Evolutionary conservation across 768 basidiomycete genomes (phyloP).

Genomic region (Termitomyces sp.): DNA sequence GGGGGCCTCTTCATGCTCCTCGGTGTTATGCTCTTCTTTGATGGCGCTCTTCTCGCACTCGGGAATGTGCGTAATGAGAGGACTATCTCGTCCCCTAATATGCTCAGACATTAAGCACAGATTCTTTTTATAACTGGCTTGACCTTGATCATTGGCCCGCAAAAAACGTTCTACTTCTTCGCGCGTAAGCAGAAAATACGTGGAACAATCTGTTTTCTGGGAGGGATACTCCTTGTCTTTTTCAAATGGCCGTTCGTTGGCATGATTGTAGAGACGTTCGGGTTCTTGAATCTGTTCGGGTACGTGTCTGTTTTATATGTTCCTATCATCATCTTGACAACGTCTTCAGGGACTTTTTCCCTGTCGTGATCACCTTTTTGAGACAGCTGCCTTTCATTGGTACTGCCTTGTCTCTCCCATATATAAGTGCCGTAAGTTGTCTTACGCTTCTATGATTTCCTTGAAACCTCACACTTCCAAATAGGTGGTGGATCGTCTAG

Average conservation of each 20-base stretch:
- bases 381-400: conserved; percentile 93
- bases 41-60: conserved; percentile 92
- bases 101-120: conserved; percentile 34
- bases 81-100: background rate
- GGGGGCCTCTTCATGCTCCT: conserved; percentile 95
- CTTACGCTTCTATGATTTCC: background rate
- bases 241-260: conserved; percentile 94
- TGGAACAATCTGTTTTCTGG: conserved; percentile 83
- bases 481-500: conserved; percentile 75
- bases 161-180: conserved; percentile 98
- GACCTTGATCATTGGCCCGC: conserved; percentile 94
- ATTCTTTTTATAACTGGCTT: conserved; percentile 92
- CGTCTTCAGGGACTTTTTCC: conserved; percentile 88
- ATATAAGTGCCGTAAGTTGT: conserved; percentile 72
- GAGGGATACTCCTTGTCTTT: conserved; percentile 90
- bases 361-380: conserved; percentile 95
- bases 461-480: background rate
- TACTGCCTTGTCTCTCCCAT: conserved; percentile 79
- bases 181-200: conserved; percentile 92
- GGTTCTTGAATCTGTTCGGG: conserved; percentile 98
- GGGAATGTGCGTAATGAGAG: conserved; percentile 67
- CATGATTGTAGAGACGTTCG: conserved; percentile 90
- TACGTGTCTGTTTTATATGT: conserved; percentile 26
- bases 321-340: background rate
- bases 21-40: conserved; percentile 94